phyloP scores from a whole-genome alignment of 2,329 filamentous ascomycete genomes.

The Gyromitra esculenta region DNA sequence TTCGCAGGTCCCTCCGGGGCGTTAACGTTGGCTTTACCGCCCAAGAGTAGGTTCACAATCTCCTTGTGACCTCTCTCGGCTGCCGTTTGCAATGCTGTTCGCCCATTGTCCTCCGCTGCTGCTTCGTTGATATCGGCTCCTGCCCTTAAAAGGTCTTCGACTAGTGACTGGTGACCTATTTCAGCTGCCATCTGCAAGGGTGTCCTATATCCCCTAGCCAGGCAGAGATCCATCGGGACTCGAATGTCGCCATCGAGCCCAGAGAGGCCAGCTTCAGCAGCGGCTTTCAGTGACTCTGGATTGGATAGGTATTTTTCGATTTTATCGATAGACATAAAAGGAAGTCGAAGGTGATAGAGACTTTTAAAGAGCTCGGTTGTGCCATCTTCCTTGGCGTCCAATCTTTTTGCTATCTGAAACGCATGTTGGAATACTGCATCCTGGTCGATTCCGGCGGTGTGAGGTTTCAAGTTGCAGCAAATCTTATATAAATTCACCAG shows the following conservation, averaged over 20 bases:
- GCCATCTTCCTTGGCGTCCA: background rate
- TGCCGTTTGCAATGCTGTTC: background rate
- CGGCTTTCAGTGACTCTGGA: background rate
- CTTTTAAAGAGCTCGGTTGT: background rate
- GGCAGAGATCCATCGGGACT: conserved; percentile 1
- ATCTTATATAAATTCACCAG: background rate
- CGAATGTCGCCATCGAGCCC: background rate
- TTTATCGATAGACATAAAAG: background rate
- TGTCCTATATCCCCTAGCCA: background rate
- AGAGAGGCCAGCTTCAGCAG: background rate
- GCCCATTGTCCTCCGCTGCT: background rate
- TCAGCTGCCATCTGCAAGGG: conserved; percentile 12
- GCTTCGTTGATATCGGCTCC: background rate
- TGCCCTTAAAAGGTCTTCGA: background rate
- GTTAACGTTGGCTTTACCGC: no score
- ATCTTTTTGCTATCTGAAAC: background rate
- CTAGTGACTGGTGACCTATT: background rate
- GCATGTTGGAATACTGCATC: background rate
- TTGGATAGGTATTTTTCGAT: background rate
- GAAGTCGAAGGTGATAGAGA: background rate
- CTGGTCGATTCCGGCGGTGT: background rate
- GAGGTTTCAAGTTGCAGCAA: background rate
- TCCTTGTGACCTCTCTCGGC: background rate
- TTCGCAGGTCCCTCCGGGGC: no score
- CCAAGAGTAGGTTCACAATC: conserved; percentile 4